Evolutionary conservation across 2,329 filamentous ascomycete species (phyloP).

Genomic region (Davidsoniella virescens): DNA sequence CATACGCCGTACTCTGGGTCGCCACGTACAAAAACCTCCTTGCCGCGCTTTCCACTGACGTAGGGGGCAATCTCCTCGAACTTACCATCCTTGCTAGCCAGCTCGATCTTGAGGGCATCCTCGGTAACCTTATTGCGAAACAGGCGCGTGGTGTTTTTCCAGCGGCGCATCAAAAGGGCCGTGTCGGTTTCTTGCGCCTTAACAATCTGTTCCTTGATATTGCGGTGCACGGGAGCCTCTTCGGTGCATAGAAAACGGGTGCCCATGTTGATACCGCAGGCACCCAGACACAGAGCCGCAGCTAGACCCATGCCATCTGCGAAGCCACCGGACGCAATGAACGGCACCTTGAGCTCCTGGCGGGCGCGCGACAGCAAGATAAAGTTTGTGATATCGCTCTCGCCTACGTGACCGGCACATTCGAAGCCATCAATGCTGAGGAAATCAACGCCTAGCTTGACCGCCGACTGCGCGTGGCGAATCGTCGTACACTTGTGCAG

Average conservation of each 20-base stretch:
- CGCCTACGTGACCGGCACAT: constrained; percentile 79
- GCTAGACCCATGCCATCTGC: constrained; percentile 88
- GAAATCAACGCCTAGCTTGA: constrained; percentile 93
- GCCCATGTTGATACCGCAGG: constrained; percentile 95
- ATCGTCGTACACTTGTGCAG: constrained; percentile 98
- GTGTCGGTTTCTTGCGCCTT: constrained; percentile 81
- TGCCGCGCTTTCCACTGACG: constrained; percentile 79
- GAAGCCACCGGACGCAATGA: constrained; percentile 92
- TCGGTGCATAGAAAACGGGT: constrained; percentile 95
- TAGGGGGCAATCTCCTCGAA: constrained; percentile 77
- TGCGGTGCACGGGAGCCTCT: constrained; percentile 79
- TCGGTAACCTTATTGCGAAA: constrained; percentile 81
- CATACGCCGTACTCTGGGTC: constrained; percentile 87
- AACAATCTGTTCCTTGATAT: constrained; percentile 90
- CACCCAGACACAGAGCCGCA: constrained; percentile 75
- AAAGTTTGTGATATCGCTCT: constrained; percentile 78
- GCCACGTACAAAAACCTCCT: constrained; percentile 82
- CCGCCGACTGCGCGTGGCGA: constrained; percentile 74
- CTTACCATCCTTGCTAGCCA: constrained; percentile 65
- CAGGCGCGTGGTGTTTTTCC: constrained; percentile 81
- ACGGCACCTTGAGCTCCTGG: constrained; percentile 70
- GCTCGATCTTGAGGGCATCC: constrained; percentile 69
- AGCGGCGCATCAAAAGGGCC: constrained; percentile 68
- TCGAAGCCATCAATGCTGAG: constrained; percentile 95
- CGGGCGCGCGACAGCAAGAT: constrained; percentile 73